Conservation (phyloP, 176 grass and related monocot genomes). For the Zizania latifolia region DNA sequence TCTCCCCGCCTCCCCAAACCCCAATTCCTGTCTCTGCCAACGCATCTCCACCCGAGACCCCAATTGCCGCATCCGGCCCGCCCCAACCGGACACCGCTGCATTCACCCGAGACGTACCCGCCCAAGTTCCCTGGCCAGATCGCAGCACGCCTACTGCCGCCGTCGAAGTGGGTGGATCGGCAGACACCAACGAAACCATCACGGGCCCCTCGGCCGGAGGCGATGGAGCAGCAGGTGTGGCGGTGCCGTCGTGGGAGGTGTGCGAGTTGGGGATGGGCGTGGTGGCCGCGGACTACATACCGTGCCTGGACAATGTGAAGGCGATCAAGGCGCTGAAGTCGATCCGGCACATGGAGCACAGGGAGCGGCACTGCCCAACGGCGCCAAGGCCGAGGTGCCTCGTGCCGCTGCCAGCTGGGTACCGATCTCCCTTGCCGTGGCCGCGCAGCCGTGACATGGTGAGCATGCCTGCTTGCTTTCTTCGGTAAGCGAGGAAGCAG, state of each 20-base stretch:
- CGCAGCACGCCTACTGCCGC: background rate
- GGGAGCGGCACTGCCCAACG: conserved; percentile 83
- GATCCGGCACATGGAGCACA: conserved; percentile 77
- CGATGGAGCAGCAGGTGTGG: background rate
- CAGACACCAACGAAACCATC: background rate
- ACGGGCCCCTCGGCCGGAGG: background rate
- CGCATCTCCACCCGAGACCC: background rate
- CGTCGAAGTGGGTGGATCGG: background rate
- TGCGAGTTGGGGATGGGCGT: conserved; percentile 59
- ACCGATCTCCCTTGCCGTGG: conserved; percentile 63
- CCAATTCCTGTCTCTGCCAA: conserved; percentile 3
- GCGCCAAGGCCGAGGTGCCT: conserved; percentile 51
- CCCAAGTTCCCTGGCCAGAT: background rate
- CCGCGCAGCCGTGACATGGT: conserved; percentile 98
- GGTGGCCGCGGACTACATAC: conserved; percentile 69
- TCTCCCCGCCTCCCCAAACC: background rate
- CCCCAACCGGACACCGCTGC: background rate
- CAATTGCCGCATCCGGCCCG: background rate
- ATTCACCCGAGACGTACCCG: background rate
- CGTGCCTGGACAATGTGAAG: conserved; percentile 80
- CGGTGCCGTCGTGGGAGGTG: conserved; percentile 47
- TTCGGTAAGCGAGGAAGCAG: conserved; percentile 41
- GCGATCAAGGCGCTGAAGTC: conserved; percentile 70
- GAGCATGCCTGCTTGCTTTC: conserved; percentile 50
- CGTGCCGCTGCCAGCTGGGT: conserved; percentile 56